Evolutionary conservation across 2,329 filamentous ascomycete genomes (phyloP), one percentile per base, ranked within the genome.

Genomic region (Aphanocladium album): DNA sequence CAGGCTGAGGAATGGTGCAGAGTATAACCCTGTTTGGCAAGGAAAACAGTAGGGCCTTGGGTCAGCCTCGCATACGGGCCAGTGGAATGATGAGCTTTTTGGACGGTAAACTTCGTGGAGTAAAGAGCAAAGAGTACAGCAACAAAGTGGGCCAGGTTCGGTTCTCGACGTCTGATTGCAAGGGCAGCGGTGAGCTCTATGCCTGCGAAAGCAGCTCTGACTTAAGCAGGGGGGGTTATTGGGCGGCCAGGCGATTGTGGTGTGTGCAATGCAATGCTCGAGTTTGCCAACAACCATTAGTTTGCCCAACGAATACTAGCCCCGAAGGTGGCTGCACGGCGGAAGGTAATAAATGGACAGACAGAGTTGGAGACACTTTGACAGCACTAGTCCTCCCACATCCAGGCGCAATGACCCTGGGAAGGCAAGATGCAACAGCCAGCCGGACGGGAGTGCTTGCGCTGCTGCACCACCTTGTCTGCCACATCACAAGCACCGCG

Each of bases 71-170:
- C 57, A 59, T 52, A 21, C 45, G 47, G 21, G 39, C 12, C 37
- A 35, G 57, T 59, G 57, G 57, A 59, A 59, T 59, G 57, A 51
- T 59, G 49, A 52, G 27, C 30, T 53, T 51, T 51, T 41, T 49
- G 30, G 27, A 60, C 54, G 43, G 49, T 47, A 39, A 54, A 59
- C 45, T 52, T 59, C 57, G 35, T 59, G 47, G 37, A 59, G 57
- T 39, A 59, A 21, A 5, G 41, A 30, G 39, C 16, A 54, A 25
- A 60, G 50, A 54, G 47, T 16, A 47, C 30, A 49, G 17, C 47
- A 37, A 51, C 33, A 45, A 23, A 41, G 57, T 60, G 57, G 57
- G 50, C 57, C 57, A 41, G 43, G 25, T n/a, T 51, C 33, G 50
- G 41, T 60, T 54, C 50, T 60, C 49, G 50, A 53, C 21, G 30